A percentile compares a stretch with the other conserved stretches of the same genome.
These are phyloP conservation scores for Flaveria sonorensis DNA, from an alignment of 129 eudicot species.

Conservation along the genomic window DNA sequence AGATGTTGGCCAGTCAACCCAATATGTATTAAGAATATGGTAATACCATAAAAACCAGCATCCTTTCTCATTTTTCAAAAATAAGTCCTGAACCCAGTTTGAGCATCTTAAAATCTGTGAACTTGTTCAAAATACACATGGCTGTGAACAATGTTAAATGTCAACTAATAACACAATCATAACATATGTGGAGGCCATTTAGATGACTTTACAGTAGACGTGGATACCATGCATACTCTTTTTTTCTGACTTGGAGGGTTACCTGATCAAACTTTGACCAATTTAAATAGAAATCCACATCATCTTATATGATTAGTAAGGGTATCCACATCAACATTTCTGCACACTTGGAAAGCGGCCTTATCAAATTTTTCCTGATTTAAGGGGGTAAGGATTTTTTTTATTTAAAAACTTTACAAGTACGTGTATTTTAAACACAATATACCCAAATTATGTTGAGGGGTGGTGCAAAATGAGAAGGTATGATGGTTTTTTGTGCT, in stretches of 20 bases:
- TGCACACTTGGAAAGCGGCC: background rate
- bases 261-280: background rate
- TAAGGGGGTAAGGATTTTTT: background rate
- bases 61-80: background rate
- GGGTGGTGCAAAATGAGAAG: background rate
- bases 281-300: background rate
- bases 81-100: background rate
- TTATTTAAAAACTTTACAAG: background rate
- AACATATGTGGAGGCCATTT: background rate
- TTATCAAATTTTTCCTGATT: background rate
- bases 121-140: background rate
- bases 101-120: background rate
- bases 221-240: background rate
- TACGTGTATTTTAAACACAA: background rate
- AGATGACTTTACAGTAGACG: background rate
- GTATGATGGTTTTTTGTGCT: background rate
- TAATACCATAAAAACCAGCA: background rate
- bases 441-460: background rate
- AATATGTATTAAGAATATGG: background rate
- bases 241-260: background rate
- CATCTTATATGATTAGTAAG: background rate
- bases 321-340: background rate
- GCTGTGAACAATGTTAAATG: background rate
- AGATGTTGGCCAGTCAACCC: slow-evolving; percentile 12
- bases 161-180: background rate